Evolutionary conservation across 106 monocot genomes (phyloP), one percentile per base, ranked within the genome.

Genomic region (Acanthochlamys bracteata): DNA sequence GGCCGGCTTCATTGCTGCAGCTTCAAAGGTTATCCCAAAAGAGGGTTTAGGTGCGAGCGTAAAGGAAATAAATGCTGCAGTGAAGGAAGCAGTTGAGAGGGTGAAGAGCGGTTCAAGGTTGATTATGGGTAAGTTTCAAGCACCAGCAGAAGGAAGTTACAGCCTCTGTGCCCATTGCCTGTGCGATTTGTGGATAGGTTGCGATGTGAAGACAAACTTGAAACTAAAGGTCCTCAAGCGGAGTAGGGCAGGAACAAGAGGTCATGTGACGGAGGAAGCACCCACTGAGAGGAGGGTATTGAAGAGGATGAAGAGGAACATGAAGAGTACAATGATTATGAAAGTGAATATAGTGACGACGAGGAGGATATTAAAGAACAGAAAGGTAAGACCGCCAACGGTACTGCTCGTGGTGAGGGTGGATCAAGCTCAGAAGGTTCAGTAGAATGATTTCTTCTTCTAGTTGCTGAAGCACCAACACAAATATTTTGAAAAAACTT

Each of bases 41-140:
- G 95, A 96, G 69, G 77, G 75, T 2, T 42, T 78, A 25, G 95
- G 95, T 23, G 80, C 74, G n/a, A 85, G 69, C n/a, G 42, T 69
- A 10, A 88, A 81, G 59, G 95, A 96, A 67, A 80, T 83, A 42
- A 74, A 59, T n/a, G 17, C 43, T 53, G 84, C 90, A 0, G 84
- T 88, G 7, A 83, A 60, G 53, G 84, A 80, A 60, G 87, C 90
- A 25, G 72, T 85, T 6, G 86, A 90, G 63, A 96, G 80, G 66
- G 95, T 96, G 72, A 96, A 80, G 75, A 75, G 23, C 13, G 95
- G 95, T 16, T 84, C 82, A 0, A 73, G 95, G 65, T 52, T 96
- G 68, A 87, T 96, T 25, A 90, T 96, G 80, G 84, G 90, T 25
- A 90, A 96, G 71, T 96, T 96, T 71, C 90, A 84, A 46, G 87